Evolutionary conservation across 768 basidiomycete genomes (phyloP).

Genomic region (Strobilomyces dryophilus): DNA sequence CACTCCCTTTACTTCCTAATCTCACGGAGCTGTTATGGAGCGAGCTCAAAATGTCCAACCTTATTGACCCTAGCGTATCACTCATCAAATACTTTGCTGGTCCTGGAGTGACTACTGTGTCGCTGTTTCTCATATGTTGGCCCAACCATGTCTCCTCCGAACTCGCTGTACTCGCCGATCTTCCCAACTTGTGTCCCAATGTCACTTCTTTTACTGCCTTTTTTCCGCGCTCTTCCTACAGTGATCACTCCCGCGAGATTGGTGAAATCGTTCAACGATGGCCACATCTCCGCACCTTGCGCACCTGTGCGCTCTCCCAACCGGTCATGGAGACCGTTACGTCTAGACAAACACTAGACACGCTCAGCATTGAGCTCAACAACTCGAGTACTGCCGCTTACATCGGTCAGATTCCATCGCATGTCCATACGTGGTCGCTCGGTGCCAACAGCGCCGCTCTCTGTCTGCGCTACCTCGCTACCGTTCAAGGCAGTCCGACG

Average conservation of each 20-base stretch:
- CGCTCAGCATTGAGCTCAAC: slow-evolving; percentile 26
- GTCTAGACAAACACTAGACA: slow-evolving; percentile 10
- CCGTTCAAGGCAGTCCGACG: slow-evolving; percentile 14
- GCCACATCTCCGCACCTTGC: slow-evolving; percentile 15
- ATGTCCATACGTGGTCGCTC: slow-evolving; percentile 19
- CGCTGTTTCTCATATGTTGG: slow-evolving; percentile 23
- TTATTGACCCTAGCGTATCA: slow-evolving; percentile 21
- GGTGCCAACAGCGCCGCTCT: slow-evolving; percentile 21
- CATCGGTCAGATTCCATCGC: slow-evolving; percentile 15
- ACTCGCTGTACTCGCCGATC: slow-evolving; percentile 15
- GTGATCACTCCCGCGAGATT: slow-evolving; percentile 24
- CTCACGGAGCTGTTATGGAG: slow-evolving; percentile 24
- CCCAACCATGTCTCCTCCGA: slow-evolving; percentile 21
- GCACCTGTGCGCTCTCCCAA: slow-evolving; percentile 20
- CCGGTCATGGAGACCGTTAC: slow-evolving; percentile 17
- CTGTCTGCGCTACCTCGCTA: slow-evolving; percentile 20
- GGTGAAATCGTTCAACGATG: slow-evolving; percentile 21
- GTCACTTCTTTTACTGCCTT: slow-evolving; percentile 23
- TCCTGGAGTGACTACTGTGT: slow-evolving; percentile 15
- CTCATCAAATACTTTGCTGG: slow-evolving; percentile 25
- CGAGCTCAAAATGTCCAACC: slow-evolving; percentile 21
- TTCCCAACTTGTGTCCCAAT: slow-evolving; percentile 23
- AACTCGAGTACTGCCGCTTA: slow-evolving; percentile 19
- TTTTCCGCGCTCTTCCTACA: slow-evolving; percentile 26
- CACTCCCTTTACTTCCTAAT: slow-evolving; percentile 24